Conservation (phyloP, 768 basidiomycete species). For the Crassisporium funariophilum region DNA sequence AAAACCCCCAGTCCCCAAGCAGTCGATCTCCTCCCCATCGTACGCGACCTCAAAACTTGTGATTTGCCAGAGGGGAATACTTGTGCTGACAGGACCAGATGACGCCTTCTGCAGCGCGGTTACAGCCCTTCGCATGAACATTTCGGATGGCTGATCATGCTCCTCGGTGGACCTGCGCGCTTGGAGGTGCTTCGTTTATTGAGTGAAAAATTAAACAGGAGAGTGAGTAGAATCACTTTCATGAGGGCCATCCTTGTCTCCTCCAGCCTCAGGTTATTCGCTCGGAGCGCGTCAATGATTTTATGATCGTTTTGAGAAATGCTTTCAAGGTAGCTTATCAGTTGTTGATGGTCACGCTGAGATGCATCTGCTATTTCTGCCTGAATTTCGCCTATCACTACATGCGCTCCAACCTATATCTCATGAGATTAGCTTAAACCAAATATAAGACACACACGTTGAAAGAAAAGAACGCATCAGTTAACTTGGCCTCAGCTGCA, state of each 20-base stretch:
- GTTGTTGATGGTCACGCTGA: constrained; percentile 11
- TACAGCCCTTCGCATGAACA: constrained; percentile 17
- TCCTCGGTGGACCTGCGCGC: not conserved
- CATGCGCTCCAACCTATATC: constrained; percentile 13
- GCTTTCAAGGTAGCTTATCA: constrained; percentile 12
- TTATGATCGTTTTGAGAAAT: constrained; percentile 17
- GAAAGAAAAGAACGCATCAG: constrained; percentile 15
- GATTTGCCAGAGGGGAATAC: constrained; percentile 24
- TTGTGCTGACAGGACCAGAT: not conserved
- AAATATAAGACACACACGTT: constrained; percentile 10
- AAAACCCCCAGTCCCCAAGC: constrained; percentile 29
- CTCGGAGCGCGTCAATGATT: constrained; percentile 19
- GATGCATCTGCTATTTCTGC: constrained; percentile 17
- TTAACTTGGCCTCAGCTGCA: constrained; percentile 14
- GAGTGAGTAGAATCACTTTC: constrained; percentile 13
- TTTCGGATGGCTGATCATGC: constrained; percentile 10
- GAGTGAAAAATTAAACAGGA: not conserved
- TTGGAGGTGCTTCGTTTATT: constrained; percentile 15
- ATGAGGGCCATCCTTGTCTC: constrained; percentile 19
- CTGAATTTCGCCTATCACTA: constrained; percentile 12
- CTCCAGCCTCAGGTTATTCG: constrained; percentile 15
- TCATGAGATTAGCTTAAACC: not conserved
- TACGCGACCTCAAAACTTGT: constrained; percentile 29
- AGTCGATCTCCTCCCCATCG: constrained; percentile 13
- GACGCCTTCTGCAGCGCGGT: constrained; percentile 17